These are phyloP conservation scores for Cenchrus americanus DNA, from an alignment of 176 grass and related monocot genomes.

Conservation along the genomic window DNA sequence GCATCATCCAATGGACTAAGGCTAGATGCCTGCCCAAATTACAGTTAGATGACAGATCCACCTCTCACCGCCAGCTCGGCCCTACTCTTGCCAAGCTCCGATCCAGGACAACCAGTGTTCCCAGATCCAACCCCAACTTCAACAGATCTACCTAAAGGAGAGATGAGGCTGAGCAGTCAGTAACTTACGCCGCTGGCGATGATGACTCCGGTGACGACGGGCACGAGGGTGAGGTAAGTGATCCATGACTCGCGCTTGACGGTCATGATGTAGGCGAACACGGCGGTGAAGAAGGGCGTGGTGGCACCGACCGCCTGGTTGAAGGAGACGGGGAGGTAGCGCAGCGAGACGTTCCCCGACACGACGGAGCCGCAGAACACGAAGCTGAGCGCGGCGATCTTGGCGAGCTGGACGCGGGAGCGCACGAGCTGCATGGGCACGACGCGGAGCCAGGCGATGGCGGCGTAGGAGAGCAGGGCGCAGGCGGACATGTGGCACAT, in stretches of 20 bases:
- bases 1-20: background rate
- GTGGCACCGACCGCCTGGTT: conserved; percentile 88
- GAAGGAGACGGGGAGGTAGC: conserved; percentile 79
- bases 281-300: conserved; percentile 85
- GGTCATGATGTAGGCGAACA: conserved; percentile 74
- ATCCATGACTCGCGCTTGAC: conserved; percentile 71
- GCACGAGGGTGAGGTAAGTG: conserved; percentile 78
- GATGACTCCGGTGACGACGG: conserved; percentile 79
- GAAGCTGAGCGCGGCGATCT: conserved; percentile 78
- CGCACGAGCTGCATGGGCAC: conserved; percentile 70
- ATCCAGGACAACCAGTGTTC: conserved; percentile 15
- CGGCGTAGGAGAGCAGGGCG: conserved; percentile 85
- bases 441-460: conserved; percentile 85
- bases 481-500: conserved; percentile 98
- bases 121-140: conserved; percentile 46
- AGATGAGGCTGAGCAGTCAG: background rate
- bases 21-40: background rate
- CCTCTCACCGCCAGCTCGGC: conserved; percentile 14
- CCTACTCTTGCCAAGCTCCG: conserved; percentile 4
- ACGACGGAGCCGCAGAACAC: conserved; percentile 87
- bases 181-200: conserved; percentile 80
- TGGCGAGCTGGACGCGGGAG: conserved; percentile 67
- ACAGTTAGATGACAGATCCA: conserved; percentile 30
- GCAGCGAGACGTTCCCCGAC: conserved; percentile 75
- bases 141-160: conserved; percentile 51